Evolutionary conservation across 139 green algal genomes (phyloP).

Genomic region (Tetradesmus lagerheimii): DNA sequence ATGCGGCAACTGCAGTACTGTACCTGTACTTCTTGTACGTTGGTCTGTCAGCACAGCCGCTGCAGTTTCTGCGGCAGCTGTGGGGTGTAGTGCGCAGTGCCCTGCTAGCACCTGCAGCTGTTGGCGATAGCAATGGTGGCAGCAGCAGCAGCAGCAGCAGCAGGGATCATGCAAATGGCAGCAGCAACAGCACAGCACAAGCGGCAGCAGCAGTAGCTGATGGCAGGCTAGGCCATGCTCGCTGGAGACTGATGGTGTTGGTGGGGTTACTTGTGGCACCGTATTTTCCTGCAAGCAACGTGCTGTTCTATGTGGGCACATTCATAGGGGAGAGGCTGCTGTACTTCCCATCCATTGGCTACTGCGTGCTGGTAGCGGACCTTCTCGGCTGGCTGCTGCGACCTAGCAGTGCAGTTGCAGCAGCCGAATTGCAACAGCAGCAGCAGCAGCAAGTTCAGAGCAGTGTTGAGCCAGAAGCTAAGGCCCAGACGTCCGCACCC

Average conservation of each 20-base stretch:
- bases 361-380: slow-evolving; percentile 72
- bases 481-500: neutral
- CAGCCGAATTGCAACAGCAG: neutral
- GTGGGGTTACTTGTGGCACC: slow-evolving; percentile 72
- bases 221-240: neutral
- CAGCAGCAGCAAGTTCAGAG: neutral
- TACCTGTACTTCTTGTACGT: slow-evolving; percentile 57
- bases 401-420: neutral
- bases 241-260: slow-evolving; percentile 72
- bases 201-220: neutral
- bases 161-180: neutral
- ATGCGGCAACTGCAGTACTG: slow-evolving; percentile 56
- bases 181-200: neutral
- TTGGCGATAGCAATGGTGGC: neutral
- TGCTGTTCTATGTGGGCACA: slow-evolving; percentile 89
- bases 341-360: slow-evolving; percentile 83
- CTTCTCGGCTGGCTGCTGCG: slow-evolving; percentile 43
- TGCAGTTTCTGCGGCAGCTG: slow-evolving; percentile 46
- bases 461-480: neutral
- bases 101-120: neutral
- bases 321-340: slow-evolving; percentile 88
- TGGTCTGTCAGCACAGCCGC: slow-evolving; percentile 42
- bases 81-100: neutral
- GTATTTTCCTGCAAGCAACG: slow-evolving; percentile 84
- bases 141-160: slow-evolving; percentile 10